Evolutionary conservation across 1,139 yeast genomes (phyloP).

Genomic region (Blastobotrys indianensis): DNA sequence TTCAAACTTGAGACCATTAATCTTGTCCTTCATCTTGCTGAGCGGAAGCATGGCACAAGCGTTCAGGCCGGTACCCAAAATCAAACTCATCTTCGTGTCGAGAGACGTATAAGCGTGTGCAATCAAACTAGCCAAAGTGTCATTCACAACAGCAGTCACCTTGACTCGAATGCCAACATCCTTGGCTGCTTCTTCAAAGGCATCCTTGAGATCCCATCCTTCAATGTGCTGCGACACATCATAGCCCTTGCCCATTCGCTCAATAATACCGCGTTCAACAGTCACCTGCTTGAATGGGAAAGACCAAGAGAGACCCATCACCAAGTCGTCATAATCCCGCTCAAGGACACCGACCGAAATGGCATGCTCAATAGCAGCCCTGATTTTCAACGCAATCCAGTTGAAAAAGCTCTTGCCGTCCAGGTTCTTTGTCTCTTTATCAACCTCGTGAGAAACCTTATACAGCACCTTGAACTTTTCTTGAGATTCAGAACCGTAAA

Average conservation of each 20-base stretch:
- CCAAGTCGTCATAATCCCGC: slow-evolving; percentile 33
- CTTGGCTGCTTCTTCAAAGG: slow-evolving; percentile 50
- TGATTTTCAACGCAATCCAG: slow-evolving; percentile 50
- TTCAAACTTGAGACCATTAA: slow-evolving; percentile 6
- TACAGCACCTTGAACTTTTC: slow-evolving; percentile 42
- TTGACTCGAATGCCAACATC: slow-evolving; percentile 52
- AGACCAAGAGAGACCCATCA: slow-evolving; percentile 32
- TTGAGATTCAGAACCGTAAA: slow-evolving; percentile 55
- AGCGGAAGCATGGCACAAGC: slow-evolving; percentile 35
- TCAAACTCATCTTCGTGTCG: slow-evolving; percentile 71
- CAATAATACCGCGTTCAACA: slow-evolving; percentile 59
- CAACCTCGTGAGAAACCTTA: slow-evolving; percentile 19
- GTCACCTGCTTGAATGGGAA: slow-evolving; percentile 41
- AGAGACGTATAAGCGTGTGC: slow-evolving; percentile 66
- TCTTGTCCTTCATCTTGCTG: slow-evolving; percentile 8
- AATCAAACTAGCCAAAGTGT: slow-evolving; percentile 79
- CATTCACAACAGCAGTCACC: slow-evolving; percentile 81
- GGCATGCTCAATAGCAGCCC: slow-evolving; percentile 49
- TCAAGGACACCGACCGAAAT: slow-evolving; percentile 39
- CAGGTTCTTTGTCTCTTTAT: slow-evolving; percentile 21
- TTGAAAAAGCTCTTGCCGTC: slow-evolving; percentile 58
- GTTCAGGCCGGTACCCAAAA: slow-evolving; percentile 90
- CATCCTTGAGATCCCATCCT: slow-evolving; percentile 65
- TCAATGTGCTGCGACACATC: slow-evolving; percentile 61
- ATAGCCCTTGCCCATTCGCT: slow-evolving; percentile 92